These are phyloP conservation scores for Phlegmacium glaucopus DNA, from an alignment of 768 basidiomycete genomes.

Conservation along the genomic window DNA sequence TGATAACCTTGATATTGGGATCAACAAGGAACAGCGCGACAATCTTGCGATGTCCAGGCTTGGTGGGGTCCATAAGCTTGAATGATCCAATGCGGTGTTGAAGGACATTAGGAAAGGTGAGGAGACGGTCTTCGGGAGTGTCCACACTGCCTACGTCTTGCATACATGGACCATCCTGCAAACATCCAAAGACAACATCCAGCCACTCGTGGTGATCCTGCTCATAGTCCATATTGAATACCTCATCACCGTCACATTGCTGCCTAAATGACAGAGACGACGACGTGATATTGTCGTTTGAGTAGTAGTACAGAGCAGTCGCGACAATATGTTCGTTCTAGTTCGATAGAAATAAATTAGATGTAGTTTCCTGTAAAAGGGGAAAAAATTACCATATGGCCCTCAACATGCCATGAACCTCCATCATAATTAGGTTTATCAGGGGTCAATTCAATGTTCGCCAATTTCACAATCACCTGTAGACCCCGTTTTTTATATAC, in stretches of 20 bases:
- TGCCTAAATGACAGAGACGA: constrained; percentile 23
- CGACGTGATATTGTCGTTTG: constrained; percentile 20
- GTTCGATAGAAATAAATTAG: neutral
- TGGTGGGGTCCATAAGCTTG: constrained; percentile 30
- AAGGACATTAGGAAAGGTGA: constrained; percentile 40
- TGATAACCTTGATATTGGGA: constrained; percentile 25
- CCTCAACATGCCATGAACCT: constrained; percentile 29
- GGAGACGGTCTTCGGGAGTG: constrained; percentile 31
- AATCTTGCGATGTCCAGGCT: constrained; percentile 42
- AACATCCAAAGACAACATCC: constrained; percentile 20
- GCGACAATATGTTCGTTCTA: constrained; percentile 34
- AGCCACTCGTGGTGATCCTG: constrained; percentile 30
- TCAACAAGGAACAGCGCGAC: constrained; percentile 43
- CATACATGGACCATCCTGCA: constrained; percentile 17
- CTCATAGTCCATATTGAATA: constrained; percentile 10
- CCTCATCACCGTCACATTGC: neutral
- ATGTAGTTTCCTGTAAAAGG: neutral
- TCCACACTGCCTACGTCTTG: constrained; percentile 31
- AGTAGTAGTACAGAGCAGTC: constrained; percentile 27
- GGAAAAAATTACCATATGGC: constrained; percentile 14
- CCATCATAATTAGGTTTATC: constrained; percentile 25
- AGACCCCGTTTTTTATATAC: neutral
- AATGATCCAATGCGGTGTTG: constrained; percentile 40
- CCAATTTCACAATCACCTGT: constrained; percentile 25
- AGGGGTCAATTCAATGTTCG: constrained; percentile 28